Conservation (phyloP, 2,329 filamentous ascomycete genomes). For the Neofusicoccum sp. region DNA sequence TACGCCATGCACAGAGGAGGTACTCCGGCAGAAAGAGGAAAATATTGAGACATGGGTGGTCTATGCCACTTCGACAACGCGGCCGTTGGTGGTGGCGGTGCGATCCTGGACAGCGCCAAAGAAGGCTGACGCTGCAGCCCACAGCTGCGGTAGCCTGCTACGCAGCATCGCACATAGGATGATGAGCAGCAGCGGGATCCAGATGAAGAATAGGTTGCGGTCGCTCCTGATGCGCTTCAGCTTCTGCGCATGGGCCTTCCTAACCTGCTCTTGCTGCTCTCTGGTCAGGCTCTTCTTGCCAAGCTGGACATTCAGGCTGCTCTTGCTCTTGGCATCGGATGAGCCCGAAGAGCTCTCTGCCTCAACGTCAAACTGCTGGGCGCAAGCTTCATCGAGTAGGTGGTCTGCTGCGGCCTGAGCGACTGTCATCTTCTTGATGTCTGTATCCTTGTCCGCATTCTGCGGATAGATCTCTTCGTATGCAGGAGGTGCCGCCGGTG, state of each 20-base stretch:
- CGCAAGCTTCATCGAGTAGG: slow-evolving; percentile 59
- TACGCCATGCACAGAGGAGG: not conserved
- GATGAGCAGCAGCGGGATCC: slow-evolving; percentile 48
- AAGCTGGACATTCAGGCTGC: slow-evolving; percentile 33
- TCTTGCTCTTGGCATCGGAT: not conserved
- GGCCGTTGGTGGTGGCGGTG: not conserved
- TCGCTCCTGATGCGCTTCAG: slow-evolving; percentile 51
- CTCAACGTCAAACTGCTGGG: slow-evolving; percentile 52
- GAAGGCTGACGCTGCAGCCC: slow-evolving; percentile 6
- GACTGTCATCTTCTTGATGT: slow-evolving; percentile 57
- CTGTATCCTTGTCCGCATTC: slow-evolving; percentile 29
- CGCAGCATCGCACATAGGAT: slow-evolving; percentile 53
- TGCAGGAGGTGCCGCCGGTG: slow-evolving; percentile 58
- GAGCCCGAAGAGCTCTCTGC: slow-evolving; percentile 25
- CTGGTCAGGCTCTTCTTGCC: slow-evolving; percentile 43
- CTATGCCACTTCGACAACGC: slow-evolving; percentile 11
- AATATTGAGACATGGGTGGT: not conserved
- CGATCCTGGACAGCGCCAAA: slow-evolving; percentile 2
- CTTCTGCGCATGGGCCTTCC: slow-evolving; percentile 46
- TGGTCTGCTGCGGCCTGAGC: slow-evolving; percentile 58
- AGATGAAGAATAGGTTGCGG: slow-evolving; percentile 54
- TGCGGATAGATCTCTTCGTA: slow-evolving; percentile 77
- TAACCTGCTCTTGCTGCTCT: slow-evolving; percentile 47
- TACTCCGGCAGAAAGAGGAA: not conserved
- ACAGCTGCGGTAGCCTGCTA: slow-evolving; percentile 51